A percentile compares a stretch with the other conserved stretches of the same genome.
phyloP scores from a whole-genome alignment of 345 rosid genomes.

The Garcia nutans region DNA sequence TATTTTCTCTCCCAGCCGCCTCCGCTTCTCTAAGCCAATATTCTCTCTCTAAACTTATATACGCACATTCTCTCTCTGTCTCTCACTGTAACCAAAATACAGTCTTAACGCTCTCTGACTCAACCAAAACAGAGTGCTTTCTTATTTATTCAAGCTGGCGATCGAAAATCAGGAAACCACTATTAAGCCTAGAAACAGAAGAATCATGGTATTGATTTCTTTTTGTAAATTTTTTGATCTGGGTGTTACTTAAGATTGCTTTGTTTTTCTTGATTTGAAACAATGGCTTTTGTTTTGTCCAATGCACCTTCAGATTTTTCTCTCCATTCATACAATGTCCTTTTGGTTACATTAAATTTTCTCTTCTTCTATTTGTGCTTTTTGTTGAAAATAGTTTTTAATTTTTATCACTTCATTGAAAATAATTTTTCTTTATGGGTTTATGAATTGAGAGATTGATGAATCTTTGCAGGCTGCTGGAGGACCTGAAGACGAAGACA shows the following conservation, averaged over 20 bases:
- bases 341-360: not conserved
- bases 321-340: not conserved
- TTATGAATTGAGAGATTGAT: not conserved
- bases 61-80: not conserved
- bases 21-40: constrained; percentile 3
- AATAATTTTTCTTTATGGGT: too few species aligned
- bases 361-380: too few species aligned
- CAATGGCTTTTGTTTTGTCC: not conserved
- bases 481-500: constrained; percentile 46
- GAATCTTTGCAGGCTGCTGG: constrained; percentile 46
- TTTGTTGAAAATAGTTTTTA: not conserved
- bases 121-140: constrained; percentile 13
- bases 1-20: constrained; percentile 22
- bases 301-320: not conserved
- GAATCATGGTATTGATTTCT: constrained; percentile 51
- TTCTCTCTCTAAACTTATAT: not conserved
- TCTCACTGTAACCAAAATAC: not conserved
- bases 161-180: constrained; percentile 49
- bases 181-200: constrained; percentile 49
- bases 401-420: not conserved
- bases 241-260: not conserved
- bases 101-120: not conserved
- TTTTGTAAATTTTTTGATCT: not conserved
- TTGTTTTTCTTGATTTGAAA: not conserved
- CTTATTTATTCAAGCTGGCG: constrained; percentile 30